Conservation (phyloP, 345 rosid species). For the Viola odorata region DNA sequence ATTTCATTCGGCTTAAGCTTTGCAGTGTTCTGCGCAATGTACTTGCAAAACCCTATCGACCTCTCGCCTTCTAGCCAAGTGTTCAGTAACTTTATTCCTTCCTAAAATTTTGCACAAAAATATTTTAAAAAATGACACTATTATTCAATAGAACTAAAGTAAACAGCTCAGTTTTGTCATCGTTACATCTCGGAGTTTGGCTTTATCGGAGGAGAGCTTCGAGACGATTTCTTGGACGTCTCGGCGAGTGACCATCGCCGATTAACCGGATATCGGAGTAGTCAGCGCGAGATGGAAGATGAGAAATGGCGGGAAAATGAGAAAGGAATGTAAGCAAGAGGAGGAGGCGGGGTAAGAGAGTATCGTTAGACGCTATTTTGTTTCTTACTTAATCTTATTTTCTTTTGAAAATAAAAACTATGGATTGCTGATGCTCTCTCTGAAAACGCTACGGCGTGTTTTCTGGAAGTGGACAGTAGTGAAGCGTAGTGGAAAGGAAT, state of each 20-base stretch:
- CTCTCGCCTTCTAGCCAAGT: constrained; percentile 77
- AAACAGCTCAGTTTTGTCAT: constrained; percentile 14
- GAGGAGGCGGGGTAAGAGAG: not conserved
- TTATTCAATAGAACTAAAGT: constrained; percentile 6
- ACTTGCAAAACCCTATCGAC: constrained; percentile 55
- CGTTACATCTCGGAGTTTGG: constrained; percentile 72
- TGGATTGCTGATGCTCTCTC: too few species aligned
- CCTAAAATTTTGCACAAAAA: constrained; percentile 31
- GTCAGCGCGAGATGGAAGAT: not conserved
- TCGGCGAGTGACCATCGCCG: constrained; percentile 51
- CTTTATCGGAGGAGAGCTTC: constrained; percentile 90
- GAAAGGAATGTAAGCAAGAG: not conserved
- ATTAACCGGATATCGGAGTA: not conserved
- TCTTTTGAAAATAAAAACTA: too few species aligned
- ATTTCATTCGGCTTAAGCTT: constrained; percentile 59
- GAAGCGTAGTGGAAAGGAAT: too few species aligned
- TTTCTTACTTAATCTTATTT: too few species aligned
- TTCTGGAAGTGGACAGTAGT: too few species aligned
- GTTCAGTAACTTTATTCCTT: constrained; percentile 73
- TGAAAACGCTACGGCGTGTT: too few species aligned
- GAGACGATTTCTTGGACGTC: constrained; percentile 76
- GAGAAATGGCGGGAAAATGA: constrained; percentile 7
- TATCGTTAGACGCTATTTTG: not conserved
- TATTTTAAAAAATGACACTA: constrained; percentile 1
- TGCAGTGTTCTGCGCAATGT: constrained; percentile 58